These are phyloP conservation scores for Cyclotella baltica DNA, from an alignment of 108 stramenopile species.

Conservation along the genomic window DNA sequence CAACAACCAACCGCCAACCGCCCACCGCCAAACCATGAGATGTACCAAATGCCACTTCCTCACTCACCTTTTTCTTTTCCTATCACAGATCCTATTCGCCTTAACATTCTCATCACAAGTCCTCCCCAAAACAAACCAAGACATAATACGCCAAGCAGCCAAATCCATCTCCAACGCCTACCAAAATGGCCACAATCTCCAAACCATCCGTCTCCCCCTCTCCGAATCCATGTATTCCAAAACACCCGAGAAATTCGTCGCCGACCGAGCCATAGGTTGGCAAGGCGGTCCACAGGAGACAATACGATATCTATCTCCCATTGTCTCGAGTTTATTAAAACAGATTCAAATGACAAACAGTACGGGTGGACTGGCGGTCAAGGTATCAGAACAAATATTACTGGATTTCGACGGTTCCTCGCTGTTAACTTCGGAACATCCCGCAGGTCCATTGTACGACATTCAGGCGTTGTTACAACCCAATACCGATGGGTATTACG, in stretches of 20 bases:
- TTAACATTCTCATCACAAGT: neutral
- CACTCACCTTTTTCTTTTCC: neutral
- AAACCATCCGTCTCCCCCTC: conserved; percentile 41
- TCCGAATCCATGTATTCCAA: conserved; percentile 38
- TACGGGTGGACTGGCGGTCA: conserved; percentile 8
- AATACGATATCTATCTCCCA: conserved; percentile 38
- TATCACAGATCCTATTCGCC: neutral
- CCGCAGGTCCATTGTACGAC: conserved; percentile 33
- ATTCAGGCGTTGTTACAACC: conserved; percentile 35
- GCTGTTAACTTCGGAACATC: conserved; percentile 32
- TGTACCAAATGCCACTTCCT: too few relatives aligned
- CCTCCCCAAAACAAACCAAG: conserved; percentile 5
- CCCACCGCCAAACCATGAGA: too few relatives aligned
- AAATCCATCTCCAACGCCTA: conserved; percentile 20
- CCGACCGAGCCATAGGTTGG: conserved; percentile 49
- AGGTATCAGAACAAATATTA: conserved; percentile 37
- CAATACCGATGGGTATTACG: conserved; percentile 38
- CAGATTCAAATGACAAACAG: conserved; percentile 6
- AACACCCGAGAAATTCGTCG: conserved; percentile 41
- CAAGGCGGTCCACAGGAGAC: conserved; percentile 50
- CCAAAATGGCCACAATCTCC: conserved; percentile 11
- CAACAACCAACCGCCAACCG: too few relatives aligned
- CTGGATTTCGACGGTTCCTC: conserved; percentile 42
- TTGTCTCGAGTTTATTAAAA: conserved; percentile 13
- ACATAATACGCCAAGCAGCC: conserved; percentile 16